Evolutionary conservation across 1,139 yeast species (phyloP).

Genomic region (Debaryomyces sp.): DNA sequence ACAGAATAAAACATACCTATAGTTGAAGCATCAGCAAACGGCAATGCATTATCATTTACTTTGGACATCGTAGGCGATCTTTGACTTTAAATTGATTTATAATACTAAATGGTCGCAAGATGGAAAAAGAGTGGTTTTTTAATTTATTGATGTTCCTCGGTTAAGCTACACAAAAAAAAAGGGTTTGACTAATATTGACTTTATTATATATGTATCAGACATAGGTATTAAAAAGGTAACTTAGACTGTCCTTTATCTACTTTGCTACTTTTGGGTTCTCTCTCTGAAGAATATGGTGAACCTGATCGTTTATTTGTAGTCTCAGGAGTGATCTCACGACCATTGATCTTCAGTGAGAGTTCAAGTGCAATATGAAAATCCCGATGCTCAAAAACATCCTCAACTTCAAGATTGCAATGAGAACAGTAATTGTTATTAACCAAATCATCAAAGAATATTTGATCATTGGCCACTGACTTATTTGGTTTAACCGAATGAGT

Average conservation of each 20-base stretch:
- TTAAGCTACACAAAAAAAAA: background rate
- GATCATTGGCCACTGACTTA: constrained; percentile 10
- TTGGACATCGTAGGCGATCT: constrained; percentile 22
- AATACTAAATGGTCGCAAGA: background rate
- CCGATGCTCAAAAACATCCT: constrained; percentile 41
- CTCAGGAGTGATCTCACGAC: constrained; percentile 2
- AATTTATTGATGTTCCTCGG: constrained; percentile 1
- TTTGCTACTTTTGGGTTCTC: constrained; percentile 3
- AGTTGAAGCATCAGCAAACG: constrained; percentile 53
- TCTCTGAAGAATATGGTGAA: background rate
- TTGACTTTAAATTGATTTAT: background rate
- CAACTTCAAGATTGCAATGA: constrained; percentile 27
- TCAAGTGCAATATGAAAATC: constrained; percentile 46
- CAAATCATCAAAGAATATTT: constrained; percentile 18
- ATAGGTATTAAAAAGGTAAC: constrained; percentile 12
- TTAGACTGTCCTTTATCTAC: constrained; percentile 14
- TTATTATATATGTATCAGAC: background rate
- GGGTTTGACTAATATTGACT: background rate
- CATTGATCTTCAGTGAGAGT: constrained; percentile 32
- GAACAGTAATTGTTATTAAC: constrained; percentile 25
- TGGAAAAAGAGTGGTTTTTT: background rate
- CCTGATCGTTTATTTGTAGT: background rate
- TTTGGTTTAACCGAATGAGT: background rate
- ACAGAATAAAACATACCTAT: constrained; percentile 37
- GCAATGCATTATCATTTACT: constrained; percentile 34